These are phyloP conservation scores for Leccinum fibrillosum DNA, from an alignment of 768 basidiomycete species.

Conservation along the genomic window DNA sequence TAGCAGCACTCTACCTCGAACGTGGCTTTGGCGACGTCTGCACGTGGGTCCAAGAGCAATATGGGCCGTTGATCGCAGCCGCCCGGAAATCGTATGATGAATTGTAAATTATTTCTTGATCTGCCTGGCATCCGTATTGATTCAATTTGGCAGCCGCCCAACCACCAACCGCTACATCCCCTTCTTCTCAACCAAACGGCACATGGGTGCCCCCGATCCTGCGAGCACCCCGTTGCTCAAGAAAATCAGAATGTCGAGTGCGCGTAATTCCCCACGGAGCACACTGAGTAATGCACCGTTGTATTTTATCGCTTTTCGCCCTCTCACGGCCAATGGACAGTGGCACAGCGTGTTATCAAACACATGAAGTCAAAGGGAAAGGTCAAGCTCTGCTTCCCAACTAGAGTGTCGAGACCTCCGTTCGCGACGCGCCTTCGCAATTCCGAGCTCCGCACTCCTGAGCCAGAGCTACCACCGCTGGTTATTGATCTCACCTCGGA, in stretches of 20 bases:
- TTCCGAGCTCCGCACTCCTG: conserved; percentile 2
- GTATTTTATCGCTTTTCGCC: background rate
- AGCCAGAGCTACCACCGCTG: background rate
- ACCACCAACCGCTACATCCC: background rate
- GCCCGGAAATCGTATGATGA: conserved; percentile 29
- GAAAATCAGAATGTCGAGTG: conserved; percentile 18
- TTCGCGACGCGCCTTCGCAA: conserved; percentile 17
- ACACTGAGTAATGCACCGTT: conserved; percentile 18
- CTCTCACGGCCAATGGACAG: conserved; percentile 13
- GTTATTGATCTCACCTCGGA: conserved; percentile 24
- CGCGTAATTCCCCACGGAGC: conserved; percentile 13
- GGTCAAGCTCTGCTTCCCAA: conserved; percentile 18
- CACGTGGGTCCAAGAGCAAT: conserved; percentile 38
- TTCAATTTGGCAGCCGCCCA: conserved; percentile 9
- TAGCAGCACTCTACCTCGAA: conserved; percentile 43
- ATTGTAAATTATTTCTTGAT: conserved; percentile 15
- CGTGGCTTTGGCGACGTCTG: conserved; percentile 36
- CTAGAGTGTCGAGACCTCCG: conserved; percentile 15
- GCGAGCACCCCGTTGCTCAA: conserved; percentile 13
- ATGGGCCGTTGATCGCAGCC: conserved; percentile 34
- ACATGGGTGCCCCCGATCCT: background rate
- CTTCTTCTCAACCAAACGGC: conserved; percentile 15
- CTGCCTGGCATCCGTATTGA: conserved; percentile 3
- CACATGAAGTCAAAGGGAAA: conserved; percentile 28
- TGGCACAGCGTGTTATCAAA: conserved; percentile 26